Evolutionary conservation across 345 rosid species (phyloP), one percentile per base, ranked within the genome.

Genomic region (Corchorus olitorius): DNA sequence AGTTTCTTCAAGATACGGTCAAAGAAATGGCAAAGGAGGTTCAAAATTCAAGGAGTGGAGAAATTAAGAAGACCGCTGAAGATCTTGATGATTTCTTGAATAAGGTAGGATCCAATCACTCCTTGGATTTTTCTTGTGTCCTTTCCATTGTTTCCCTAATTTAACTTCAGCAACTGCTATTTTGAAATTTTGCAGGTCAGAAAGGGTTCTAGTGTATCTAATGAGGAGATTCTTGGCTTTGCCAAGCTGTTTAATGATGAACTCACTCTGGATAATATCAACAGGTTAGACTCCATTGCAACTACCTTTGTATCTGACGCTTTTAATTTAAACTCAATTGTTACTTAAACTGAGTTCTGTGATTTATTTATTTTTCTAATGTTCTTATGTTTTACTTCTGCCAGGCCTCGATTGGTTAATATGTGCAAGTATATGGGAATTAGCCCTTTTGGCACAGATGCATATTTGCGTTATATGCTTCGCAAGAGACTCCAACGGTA

Each of bases 361-460:
- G 2, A 16, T 35, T 52, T 53, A 27, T 27, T 27, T 27, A 27
- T 27, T 17, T 10, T 72, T 72, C 52, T 75, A 53, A 83, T 82
- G 83, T 46, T 83, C 74, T 58, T 58, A 14, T 35, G 5, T 70
- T 65, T 45, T 52, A 33, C 27, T 37, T 70, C 17, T 53, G 16
- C 48, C 89, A 94, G 98, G 91, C 89, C 98, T 74, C 94, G 97
- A 49, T 76, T 94, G 72, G 97, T 94, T 76, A 94, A 87, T 83
- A 93, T 94, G 98, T 94, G 98, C 91, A 93, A 93, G 76, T 94
- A 94, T 84, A 94, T 94, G 98, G 98, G 98, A 83, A 88, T 93
- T 77, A 89, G 90, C 73, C 98, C 98, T 65, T 93, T 74, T 55
- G 98, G 98, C 78, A 93, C 98, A 54, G 98, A 91, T 84, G 94